Conservation (phyloP, 2,329 filamentous ascomycete genomes). For the Hirsutella rhossiliensis region DNA sequence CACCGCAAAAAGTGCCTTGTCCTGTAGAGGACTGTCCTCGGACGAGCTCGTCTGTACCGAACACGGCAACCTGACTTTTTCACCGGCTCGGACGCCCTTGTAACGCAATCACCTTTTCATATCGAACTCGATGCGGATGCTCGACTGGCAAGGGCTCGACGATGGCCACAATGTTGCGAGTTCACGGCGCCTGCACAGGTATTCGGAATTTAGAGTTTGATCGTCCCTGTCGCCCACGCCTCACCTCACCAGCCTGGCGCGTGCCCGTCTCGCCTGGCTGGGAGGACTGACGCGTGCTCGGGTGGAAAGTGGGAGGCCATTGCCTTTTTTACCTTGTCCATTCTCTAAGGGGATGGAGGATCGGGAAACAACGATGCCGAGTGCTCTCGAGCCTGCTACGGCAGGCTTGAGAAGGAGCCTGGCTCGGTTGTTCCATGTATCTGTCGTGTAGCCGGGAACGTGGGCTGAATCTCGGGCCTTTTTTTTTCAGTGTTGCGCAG, state of each 20-base stretch:
- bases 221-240: constrained; percentile 19
- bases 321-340: neutral
- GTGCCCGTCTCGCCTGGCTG: neutral
- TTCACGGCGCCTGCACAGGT: constrained; percentile 22
- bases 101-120: constrained; percentile 15
- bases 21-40: constrained; percentile 48
- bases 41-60: constrained; percentile 10
- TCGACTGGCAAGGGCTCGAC: constrained; percentile 19
- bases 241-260: constrained; percentile 8
- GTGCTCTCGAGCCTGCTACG: neutral
- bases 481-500: constrained; percentile 10
- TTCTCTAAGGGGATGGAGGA: neutral
- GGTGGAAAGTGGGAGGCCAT: neutral
- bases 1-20: constrained; percentile 70
- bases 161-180: constrained; percentile 18
- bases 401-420: constrained; percentile 15
- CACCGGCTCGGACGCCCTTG: constrained; percentile 17
- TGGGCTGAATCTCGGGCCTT: constrained; percentile 18
- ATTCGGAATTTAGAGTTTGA: constrained; percentile 30
- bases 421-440: constrained; percentile 21
- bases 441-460: constrained; percentile 16
- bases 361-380: neutral
- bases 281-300: constrained; percentile 5
- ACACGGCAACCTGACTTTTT: constrained; percentile 11
- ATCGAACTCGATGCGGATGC: constrained; percentile 9